Conservation (phyloP, 192 early-diverging fungal genomes). For the Entophlyctis luteolus region DNA sequence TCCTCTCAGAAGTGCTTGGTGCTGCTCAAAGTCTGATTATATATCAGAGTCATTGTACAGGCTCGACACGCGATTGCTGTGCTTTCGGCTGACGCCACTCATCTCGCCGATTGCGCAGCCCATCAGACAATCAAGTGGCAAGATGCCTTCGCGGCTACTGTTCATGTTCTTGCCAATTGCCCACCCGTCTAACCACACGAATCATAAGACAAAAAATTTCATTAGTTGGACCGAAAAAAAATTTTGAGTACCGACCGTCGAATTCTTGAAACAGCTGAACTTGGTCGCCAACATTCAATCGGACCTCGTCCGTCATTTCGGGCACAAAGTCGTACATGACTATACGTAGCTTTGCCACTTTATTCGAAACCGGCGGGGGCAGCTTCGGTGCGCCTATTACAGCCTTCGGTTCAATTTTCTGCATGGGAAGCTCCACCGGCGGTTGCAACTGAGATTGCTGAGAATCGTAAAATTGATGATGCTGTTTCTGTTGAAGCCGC, state of each 20-base stretch:
- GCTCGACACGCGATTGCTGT: slow-evolving; percentile 2
- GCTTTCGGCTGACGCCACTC: neutral
- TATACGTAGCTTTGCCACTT: neutral
- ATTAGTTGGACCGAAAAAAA: neutral
- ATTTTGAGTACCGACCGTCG: neutral
- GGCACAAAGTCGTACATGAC: slow-evolving; percentile 20
- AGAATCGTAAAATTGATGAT: neutral
- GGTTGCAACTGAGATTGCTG: neutral
- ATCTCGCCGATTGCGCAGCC: neutral
- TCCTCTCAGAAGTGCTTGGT: neutral
- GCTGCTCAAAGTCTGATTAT: no score
- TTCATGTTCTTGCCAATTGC: neutral
- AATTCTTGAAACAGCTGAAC: slow-evolving; percentile 7
- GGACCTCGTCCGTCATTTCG: slow-evolving; percentile 20
- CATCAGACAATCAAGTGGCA: slow-evolving; percentile 10
- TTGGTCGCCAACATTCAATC: slow-evolving; percentile 13
- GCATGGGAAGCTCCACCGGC: neutral
- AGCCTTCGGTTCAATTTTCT: neutral
- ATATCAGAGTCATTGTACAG: neutral
- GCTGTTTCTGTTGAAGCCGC: neutral
- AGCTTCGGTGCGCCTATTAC: neutral
- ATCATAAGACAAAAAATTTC: no score
- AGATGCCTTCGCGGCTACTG: neutral
- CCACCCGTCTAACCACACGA: slow-evolving; percentile 12
- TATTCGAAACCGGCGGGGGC: neutral